Conservation (phyloP, 306 rosid species). For the Prunus mira region DNA sequence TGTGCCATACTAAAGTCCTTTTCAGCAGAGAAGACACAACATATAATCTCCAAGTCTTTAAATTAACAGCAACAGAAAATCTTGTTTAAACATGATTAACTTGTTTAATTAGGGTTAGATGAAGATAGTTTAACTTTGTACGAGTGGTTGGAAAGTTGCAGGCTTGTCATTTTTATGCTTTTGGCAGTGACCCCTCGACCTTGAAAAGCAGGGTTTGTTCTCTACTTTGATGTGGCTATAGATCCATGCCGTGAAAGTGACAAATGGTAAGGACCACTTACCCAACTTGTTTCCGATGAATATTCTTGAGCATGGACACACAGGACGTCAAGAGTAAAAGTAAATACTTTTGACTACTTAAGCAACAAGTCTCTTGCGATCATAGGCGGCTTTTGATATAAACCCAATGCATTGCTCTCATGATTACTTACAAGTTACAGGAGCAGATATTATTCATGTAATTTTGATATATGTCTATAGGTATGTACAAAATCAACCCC, state of each 20-base stretch:
- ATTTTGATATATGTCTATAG: slow-evolving; percentile 7
- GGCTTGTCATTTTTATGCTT: not conserved
- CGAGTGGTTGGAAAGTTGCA: not conserved
- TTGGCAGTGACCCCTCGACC: not conserved
- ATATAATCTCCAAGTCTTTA: not conserved
- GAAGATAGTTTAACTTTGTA: not conserved
- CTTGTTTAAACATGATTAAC: not conserved
- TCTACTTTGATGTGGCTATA: not conserved
- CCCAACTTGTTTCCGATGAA: not conserved
- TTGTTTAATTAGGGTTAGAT: not conserved
- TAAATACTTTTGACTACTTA: not conserved
- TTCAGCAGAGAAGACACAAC: not conserved
- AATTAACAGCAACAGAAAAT: not conserved
- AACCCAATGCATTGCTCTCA: not conserved
- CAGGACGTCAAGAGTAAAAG: not conserved
- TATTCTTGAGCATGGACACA: not conserved
- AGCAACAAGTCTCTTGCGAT: not conserved
- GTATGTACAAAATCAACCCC: slow-evolving; percentile 44
- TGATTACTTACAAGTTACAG: slow-evolving; percentile 20
- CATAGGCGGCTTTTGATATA: not conserved
- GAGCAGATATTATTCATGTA: slow-evolving; percentile 19
- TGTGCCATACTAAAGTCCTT: not conserved
- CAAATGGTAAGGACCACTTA: slow-evolving; percentile 11
- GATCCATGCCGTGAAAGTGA: not conserved
- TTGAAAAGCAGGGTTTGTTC: not conserved